These are phyloP conservation scores for Trichoderma cornu-damae DNA, from an alignment of 2,329 filamentous ascomycete genomes.

Conservation along the genomic window DNA sequence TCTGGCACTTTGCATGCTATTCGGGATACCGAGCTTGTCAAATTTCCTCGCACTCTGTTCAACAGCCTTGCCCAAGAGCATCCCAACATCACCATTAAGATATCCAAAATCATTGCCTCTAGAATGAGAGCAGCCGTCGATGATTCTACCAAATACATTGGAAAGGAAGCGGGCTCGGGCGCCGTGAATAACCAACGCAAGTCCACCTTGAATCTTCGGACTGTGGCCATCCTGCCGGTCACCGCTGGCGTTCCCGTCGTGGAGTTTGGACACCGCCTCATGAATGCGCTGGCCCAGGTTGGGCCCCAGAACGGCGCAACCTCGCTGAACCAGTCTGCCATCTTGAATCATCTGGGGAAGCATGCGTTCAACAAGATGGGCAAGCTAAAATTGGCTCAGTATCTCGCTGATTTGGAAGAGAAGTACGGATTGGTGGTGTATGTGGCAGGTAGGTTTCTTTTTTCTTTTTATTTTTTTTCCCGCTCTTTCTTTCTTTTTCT, in stretches of 20 bases:
- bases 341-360: constrained; percentile 88
- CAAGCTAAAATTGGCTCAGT: constrained; percentile 91
- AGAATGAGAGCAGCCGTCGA: constrained; percentile 88
- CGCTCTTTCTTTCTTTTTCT: background rate
- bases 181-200: constrained; percentile 54
- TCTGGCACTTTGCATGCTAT: constrained; percentile 92
- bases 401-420: constrained; percentile 92
- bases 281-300: constrained; percentile 84
- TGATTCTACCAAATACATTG: constrained; percentile 63
- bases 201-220: constrained; percentile 86
- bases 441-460: constrained; percentile 60
- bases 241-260: constrained; percentile 88
- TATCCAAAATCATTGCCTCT: constrained; percentile 96
- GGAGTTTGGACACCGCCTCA: constrained; percentile 84
- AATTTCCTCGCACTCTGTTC: constrained; percentile 91
- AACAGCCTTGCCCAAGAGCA: constrained; percentile 97
- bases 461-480: background rate
- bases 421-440: constrained; percentile 95
- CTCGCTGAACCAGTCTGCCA: constrained; percentile 86
- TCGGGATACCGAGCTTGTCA: constrained; percentile 91
- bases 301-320: constrained; percentile 86
- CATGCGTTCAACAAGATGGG: constrained; percentile 98
- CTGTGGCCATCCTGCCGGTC: constrained; percentile 86
- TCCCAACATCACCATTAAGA: constrained; percentile 96
- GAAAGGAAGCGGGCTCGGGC: constrained; percentile 60